phyloP scores from a whole-genome alignment of 129 eudicot genomes.

The Centaurea solstitialis region DNA sequence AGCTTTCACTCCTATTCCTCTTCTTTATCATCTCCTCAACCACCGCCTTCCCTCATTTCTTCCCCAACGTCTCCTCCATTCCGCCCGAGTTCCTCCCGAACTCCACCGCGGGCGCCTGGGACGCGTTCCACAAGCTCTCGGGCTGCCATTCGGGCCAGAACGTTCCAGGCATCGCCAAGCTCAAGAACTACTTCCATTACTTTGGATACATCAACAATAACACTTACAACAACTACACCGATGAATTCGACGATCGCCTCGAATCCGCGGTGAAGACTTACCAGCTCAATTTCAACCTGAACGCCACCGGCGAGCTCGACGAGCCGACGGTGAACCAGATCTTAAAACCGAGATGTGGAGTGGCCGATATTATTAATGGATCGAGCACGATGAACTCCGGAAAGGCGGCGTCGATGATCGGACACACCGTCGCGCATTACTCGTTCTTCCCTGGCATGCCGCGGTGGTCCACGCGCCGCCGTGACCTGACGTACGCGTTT shows the following conservation, averaged over 20 bases:
- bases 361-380: slow-evolving; percentile 68
- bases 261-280: slow-evolving; percentile 44
- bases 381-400: slow-evolving; percentile 60
- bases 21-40: neutral
- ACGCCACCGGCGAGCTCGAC: slow-evolving; percentile 69
- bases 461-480: slow-evolving; percentile 45
- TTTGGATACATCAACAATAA: slow-evolving; percentile 57
- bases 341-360: slow-evolving; percentile 69
- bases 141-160: slow-evolving; percentile 60
- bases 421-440: slow-evolving; percentile 56
- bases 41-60: slow-evolving; percentile 58
- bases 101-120: slow-evolving; percentile 46
- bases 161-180: slow-evolving; percentile 39
- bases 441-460: slow-evolving; percentile 68
- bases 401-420: slow-evolving; percentile 9
- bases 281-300: slow-evolving; percentile 66
- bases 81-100: slow-evolving; percentile 46
- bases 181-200: slow-evolving; percentile 57
- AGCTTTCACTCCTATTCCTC: neutral
- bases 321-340: slow-evolving; percentile 47
- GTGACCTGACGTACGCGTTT: slow-evolving; percentile 52
- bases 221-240: slow-evolving; percentile 25
- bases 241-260: slow-evolving; percentile 44
- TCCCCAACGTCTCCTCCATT: slow-evolving; percentile 70
- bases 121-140: slow-evolving; percentile 38